Conservation (phyloP, 371 early-diverging fungal genomes). For the Mucor mucedo region DNA sequence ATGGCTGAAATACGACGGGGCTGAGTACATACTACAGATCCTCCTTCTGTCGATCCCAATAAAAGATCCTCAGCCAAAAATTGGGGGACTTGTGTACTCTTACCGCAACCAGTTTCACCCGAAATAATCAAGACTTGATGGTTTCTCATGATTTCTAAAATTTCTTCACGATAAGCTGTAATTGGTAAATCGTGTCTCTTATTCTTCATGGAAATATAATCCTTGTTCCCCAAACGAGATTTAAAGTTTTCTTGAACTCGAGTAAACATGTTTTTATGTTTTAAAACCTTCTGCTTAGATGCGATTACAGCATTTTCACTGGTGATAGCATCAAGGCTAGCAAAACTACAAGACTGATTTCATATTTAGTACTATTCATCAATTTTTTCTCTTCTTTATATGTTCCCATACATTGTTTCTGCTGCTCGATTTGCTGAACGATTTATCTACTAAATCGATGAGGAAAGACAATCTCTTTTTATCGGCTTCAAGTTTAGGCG, state of each 20-base stretch:
- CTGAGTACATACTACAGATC: slow-evolving; percentile 88
- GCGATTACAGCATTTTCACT: neutral
- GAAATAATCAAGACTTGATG: slow-evolving; percentile 78
- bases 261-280: slow-evolving; percentile 18
- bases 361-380: neutral
- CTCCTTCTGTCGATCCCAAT: slow-evolving; percentile 24
- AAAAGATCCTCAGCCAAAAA: slow-evolving; percentile 76
- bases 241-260: slow-evolving; percentile 33
- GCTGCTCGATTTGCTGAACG: slow-evolving; percentile 3
- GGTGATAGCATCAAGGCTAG: neutral
- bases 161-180: slow-evolving; percentile 56
- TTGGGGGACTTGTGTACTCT: slow-evolving; percentile 93
- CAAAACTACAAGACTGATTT: neutral
- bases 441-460: slow-evolving; percentile 29
- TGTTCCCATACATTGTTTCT: slow-evolving; percentile 15
- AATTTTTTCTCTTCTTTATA: no score
- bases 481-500: slow-evolving; percentile 27
- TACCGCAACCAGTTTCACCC: slow-evolving; percentile 96
- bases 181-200: slow-evolving; percentile 71
- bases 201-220: slow-evolving; percentile 45
- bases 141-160: slow-evolving; percentile 55
- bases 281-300: slow-evolving; percentile 4
- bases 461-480: slow-evolving; percentile 37
- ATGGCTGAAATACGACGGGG: slow-evolving; percentile 96
- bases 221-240: slow-evolving; percentile 38